phyloP scores from a whole-genome alignment of 2,329 filamentous ascomycete species.

The Zymoseptoria brevis region DNA sequence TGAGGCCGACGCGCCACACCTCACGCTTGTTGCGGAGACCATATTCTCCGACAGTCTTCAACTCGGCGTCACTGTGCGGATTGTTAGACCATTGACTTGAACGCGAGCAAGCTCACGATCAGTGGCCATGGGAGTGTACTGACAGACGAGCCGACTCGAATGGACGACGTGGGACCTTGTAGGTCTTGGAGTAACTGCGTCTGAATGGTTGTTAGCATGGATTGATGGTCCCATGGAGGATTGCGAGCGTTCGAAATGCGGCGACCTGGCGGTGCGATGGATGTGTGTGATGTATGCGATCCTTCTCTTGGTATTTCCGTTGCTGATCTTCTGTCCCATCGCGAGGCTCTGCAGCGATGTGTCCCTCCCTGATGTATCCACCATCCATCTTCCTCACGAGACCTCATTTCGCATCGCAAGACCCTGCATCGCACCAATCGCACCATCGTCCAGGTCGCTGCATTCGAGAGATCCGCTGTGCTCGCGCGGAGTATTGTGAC shows the following conservation, averaged over 20 bases:
- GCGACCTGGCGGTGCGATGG: not conserved
- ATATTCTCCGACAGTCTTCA: conserved; percentile 99
- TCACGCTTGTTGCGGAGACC: conserved; percentile 99
- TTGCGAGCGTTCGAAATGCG: not conserved
- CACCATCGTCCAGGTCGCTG: not conserved
- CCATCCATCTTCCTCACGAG: not conserved
- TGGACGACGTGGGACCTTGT: conserved; percentile 94
- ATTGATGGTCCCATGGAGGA: not conserved
- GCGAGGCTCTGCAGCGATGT: not conserved
- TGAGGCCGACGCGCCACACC: conserved; percentile 99
- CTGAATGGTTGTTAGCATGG: conserved; percentile 20
- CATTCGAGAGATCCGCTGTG: not conserved
- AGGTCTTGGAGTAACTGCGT: conserved; percentile 94
- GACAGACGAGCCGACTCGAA: conserved; percentile 99
- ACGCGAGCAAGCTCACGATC: conserved; percentile 94
- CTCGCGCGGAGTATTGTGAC: not conserved
- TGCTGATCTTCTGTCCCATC: not conserved
- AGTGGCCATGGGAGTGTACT: conserved; percentile 84
- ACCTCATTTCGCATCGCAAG: not conserved
- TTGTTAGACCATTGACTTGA: conserved; percentile 82
- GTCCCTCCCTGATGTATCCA: not conserved
- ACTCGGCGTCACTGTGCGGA: conserved; percentile 81
- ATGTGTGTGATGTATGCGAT: not conserved
- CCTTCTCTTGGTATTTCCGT: not conserved
- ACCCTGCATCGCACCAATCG: not conserved